These are phyloP conservation scores for Globisporangium uncinulatum DNA, from an alignment of 352 stramenopile genomes.

Conservation along the genomic window DNA sequence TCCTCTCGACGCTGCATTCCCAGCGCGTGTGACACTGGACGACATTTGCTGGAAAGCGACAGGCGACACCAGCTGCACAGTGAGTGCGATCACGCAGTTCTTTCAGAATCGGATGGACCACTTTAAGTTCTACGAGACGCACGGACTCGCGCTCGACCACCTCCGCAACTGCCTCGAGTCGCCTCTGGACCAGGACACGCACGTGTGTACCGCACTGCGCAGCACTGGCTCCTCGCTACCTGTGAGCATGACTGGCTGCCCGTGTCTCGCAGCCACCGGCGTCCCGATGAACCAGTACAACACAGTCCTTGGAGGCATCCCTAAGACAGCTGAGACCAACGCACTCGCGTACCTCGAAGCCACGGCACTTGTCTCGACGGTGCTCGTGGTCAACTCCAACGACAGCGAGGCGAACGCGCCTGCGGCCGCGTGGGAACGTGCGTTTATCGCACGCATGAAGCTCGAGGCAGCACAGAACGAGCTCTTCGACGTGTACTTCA, in stretches of 20 bases:
- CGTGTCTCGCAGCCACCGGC: slow-evolving; percentile 51
- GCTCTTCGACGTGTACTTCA: slow-evolving; percentile 65
- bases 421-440: slow-evolving; percentile 61
- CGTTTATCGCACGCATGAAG: slow-evolving; percentile 59
- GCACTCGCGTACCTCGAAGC: slow-evolving; percentile 43
- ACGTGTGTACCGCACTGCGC: slow-evolving; percentile 24
- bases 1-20: slow-evolving; percentile 7
- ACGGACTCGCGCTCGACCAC: slow-evolving; percentile 33
- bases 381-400: slow-evolving; percentile 61
- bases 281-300: slow-evolving; percentile 74
- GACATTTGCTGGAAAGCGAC: slow-evolving; percentile 55
- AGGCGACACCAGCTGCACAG: slow-evolving; percentile 31
- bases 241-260: slow-evolving; percentile 54
- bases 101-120: slow-evolving; percentile 57
- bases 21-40: slow-evolving; percentile 22
- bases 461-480: slow-evolving; percentile 30
- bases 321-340: slow-evolving; percentile 39
- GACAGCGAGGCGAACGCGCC: slow-evolving; percentile 34
- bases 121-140: slow-evolving; percentile 50
- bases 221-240: slow-evolving; percentile 33
- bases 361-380: slow-evolving; percentile 41
- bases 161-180: slow-evolving; percentile 40
- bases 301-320: slow-evolving; percentile 51
- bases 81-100: slow-evolving; percentile 61
- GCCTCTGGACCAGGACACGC: slow-evolving; percentile 35